Evolutionary conservation across 192 early-diverging fungal genomes (phyloP).

Genomic region (Podila minutissima): DNA sequence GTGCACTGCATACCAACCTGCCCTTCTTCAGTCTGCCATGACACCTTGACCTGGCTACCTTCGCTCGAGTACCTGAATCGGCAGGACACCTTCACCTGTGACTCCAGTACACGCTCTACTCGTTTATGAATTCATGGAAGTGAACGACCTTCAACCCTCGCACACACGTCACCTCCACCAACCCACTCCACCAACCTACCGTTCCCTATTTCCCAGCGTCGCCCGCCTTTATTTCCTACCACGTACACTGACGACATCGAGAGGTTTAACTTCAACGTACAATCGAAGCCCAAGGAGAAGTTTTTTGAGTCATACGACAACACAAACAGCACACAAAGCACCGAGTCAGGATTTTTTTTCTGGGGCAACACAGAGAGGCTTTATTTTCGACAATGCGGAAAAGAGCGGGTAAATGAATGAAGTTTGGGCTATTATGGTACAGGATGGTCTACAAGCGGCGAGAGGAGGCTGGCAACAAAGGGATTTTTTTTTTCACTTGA

Average conservation of each 20-base stretch:
- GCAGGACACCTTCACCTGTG: too few relatives aligned
- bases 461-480: too few relatives aligned
- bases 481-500: not conserved
- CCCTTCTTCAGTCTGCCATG: too few relatives aligned
- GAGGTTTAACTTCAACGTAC: not conserved
- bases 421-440: too few relatives aligned
- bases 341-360: conserved; percentile 24
- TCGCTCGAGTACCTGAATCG: too few relatives aligned
- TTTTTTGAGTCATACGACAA: conserved; percentile 12
- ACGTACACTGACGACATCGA: not conserved
- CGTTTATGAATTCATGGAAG: not conserved
- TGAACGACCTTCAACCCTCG: not conserved
- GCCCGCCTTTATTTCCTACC: conserved; percentile 11
- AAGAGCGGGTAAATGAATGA: too few relatives aligned
- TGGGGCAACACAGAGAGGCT: not conserved
- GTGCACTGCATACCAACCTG: not conserved
- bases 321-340: not conserved
- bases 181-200: not conserved
- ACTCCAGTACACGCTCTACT: not conserved
- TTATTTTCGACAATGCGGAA: conserved; percentile 1
- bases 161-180: not conserved
- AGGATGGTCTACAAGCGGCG: too few relatives aligned
- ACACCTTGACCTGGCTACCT: too few relatives aligned
- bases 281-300: too few relatives aligned
- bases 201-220: too few relatives aligned